Evolutionary conservation across 768 basidiomycete species (phyloP), one percentile per base, ranked within the genome.

Genomic region (Albatrellus ellisii): DNA sequence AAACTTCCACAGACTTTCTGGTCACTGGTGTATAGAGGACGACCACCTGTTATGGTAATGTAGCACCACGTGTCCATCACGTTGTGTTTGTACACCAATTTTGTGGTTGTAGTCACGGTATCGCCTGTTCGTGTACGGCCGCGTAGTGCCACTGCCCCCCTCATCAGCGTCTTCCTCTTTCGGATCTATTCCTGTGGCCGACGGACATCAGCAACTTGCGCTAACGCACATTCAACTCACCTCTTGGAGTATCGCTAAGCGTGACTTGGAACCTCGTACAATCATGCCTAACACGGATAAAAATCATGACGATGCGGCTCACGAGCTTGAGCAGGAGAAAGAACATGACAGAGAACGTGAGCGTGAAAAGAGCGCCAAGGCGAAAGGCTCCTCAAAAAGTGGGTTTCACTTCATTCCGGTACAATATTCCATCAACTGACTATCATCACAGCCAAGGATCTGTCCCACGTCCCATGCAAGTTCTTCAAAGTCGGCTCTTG

Each of bases 381-480:
- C 53, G 18, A 57, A 57, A 41, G 37, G 45, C 21, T 27, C 55
- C n/a, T 27, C 53, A 25, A 57, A 57, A 47, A 40, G 56, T 55
- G 45, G 38, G 50, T 9, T 21, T 43, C 36, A 22, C 2, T 4
- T 10, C 26, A 28, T 27, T 31, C 41, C 36, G 26, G 37, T 33
- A 15, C 29, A 21, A 34, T 32, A 41, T 3, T 50, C 27, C 31
- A 15, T 26, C 38, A 41, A 48, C 46, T 41, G 24, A 26, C 37
- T 21, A 21, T 37, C 39, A 36, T 37, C 9, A 17, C 57, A 81
- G 81, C 79, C 38, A 88, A 89, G 60, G 87, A 90, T 58, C 72
- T 97, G 42, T 87, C 86, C 2, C 91, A 95, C 69, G 94, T 98
- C 11, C 92, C 92, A 1, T 98, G 94, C 68, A 87, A 94, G 65